Evolutionary conservation across 2,329 filamentous ascomycete species (phyloP), one percentile per base, ranked within the genome.

Genomic region (Colletotrichum gigasporum): DNA sequence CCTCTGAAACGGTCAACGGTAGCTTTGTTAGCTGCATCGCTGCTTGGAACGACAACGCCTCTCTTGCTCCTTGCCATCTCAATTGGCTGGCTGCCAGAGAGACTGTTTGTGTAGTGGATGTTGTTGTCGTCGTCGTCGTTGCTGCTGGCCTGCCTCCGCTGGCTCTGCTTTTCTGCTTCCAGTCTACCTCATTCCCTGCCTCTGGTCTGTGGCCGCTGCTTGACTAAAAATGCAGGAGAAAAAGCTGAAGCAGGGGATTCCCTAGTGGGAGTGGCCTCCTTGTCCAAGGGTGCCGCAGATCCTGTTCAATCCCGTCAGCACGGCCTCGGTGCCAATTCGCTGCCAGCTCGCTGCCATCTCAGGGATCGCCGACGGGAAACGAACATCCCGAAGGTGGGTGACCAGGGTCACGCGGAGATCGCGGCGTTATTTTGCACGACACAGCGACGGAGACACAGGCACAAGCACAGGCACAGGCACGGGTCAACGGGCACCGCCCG

Each of bases 261-360:
- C 58, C 58, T 11, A 16, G 35, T 34, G 53, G 28, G 28, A 42
- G 35, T 47, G 47, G 22, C 32, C 20, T 24, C 35, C 30, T 20
- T 39, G 24, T 32, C 28, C 14, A 35, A 48, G 16, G 42, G 51
- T 18, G 14, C 24, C 35, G 53, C 35, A 58, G 59, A 63, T 63
- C 59, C 59, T 58, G 35, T 34, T 44, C 35, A 16, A 42, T 63
- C 45, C 54, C 61, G 22, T 54, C 61, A 61, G 56, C 55, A 60
- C 45, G 61, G 56, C 47, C 54, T 44, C 16, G 47, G 30, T 62
- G 44, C 53, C 37, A 58, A 35, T 45, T 58, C 53, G 59, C 53
- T 63, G 37, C 59, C 53, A 44, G 58, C 53, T 20, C 51, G 42
- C 30, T 47, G n/a, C 22, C 24, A 11, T 50, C 28, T 39, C 53